Base-by-base conservation (phyloP, 2,329 filamentous ascomycete genomes). In the Claviceps paspali region DNA sequence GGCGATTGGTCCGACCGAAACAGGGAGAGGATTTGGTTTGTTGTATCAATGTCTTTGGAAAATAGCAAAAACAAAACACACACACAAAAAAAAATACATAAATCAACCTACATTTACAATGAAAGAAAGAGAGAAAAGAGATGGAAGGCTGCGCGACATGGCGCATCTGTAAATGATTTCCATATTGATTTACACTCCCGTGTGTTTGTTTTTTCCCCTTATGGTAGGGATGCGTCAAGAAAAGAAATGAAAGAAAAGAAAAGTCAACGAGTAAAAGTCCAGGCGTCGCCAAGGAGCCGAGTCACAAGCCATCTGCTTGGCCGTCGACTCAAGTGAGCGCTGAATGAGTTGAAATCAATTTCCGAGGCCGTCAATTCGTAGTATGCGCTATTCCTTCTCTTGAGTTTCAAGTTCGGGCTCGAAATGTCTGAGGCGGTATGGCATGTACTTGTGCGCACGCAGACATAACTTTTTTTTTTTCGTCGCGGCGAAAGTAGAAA, bases 101-200 rank as follows among this genome's bases (percentile, higher is more conserved):
- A n/a, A n/a, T n/a, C n/a, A n/a, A n/a, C n/a, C n/a, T n/a, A n/a
- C n/a, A n/a, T 22, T 21, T 27, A 14, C 8, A 35, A 14, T 26
- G 34, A 24, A 40, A 33, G 35, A 39, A 41, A 42, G 17, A 14
- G 8, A 11, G 22, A 37, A 41, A 40, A 39, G 39, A 28, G 40
- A 40, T 23, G 41, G 42, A 35, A 35, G 38, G 42, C 34, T 29
- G 41, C 40, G 33, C 26, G 35, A 34, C 29, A 24, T 27, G 29
- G 33, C 14, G 17, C 6, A 18, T 30, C 23, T 31, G 30, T 34
- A 34, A 31, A 38, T 35, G 19, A 17, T 35, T 35, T 29, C 24
- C 17, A 18, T 23, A 22, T 30, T 28, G 17, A 41, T 44, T 43
- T 43, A 40, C 39, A 43, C n/a, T n/a, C n/a, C n/a, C n/a, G n/a